Base-by-base conservation (phyloP, 768 basidiomycete genomes). In the Agaricus sinodeliciosus region DNA sequence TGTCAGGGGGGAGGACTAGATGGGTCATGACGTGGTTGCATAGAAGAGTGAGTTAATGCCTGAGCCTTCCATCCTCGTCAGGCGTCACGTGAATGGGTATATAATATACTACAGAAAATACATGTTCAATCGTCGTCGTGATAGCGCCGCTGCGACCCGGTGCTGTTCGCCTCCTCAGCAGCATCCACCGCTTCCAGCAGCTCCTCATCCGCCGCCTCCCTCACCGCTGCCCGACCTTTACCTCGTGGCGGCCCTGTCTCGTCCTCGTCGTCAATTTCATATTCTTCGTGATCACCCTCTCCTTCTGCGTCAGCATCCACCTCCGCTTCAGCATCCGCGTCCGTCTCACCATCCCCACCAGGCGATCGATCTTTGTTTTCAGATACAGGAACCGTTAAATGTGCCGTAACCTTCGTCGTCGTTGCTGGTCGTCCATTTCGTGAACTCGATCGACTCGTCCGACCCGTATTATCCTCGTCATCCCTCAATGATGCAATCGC, bases 301-400 rank as follows among this genome's bases (percentile, higher is more conserved):
- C 58, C 65, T 39, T 63, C 57, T 1, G 55, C 57, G 15, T 55
- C 64, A 16, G 59, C 63, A 43, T 58, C 65, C 25, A 65, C 66
- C 13, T 66, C 67, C 42, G 63, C 68, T 6, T 58, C 65, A 27
- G 67, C 70, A 13, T 68, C 67, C 3, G 63, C 66, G 59, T 62
- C 67, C 49, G 55, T 66, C 61, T 59, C 60, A 41, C 54, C 57
- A 48, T 52, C 28, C 6, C 61, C 59, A 39, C 62, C 61, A n/a
- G 63, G 63, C 25, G 67, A 63, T 41, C 50, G 53, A 9, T 63
- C 63, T 15, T 55, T 63, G 18, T 61, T 62, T 48, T 42, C 59
- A 3, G 43, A 51, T n/a, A 51, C 50, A 18, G n/a, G n/a, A n/a
- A n/a, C n/a, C n/a, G n/a, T n/a, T n/a, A n/a, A n/a, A n/a, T n/a